A percentile compares a stretch with the other conserved stretches of the same genome.
Evolutionary conservation across 2,329 filamentous ascomycete species (phyloP).

Genomic region (Fusarium stilboides): DNA sequence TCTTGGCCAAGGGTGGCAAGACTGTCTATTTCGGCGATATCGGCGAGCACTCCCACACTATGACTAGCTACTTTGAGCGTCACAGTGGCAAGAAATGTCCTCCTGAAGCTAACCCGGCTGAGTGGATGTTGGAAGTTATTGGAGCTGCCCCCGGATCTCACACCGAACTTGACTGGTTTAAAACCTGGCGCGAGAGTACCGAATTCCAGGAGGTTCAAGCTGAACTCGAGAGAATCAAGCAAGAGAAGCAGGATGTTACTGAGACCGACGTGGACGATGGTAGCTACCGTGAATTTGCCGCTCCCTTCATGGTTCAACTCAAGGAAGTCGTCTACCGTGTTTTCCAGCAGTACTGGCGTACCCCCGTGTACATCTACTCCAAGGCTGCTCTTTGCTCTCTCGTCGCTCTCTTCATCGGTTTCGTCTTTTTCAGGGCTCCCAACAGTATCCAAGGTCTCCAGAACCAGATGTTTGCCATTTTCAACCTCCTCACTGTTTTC

Average conservation of each 20-base stretch:
- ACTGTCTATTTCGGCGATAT: constrained; percentile 89
- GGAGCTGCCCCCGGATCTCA: constrained; percentile 75
- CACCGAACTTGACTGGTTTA: constrained; percentile 76
- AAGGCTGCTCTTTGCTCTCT: constrained; percentile 79
- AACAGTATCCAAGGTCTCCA: constrained; percentile 84
- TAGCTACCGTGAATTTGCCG: constrained; percentile 83
- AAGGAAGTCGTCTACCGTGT: constrained; percentile 79
- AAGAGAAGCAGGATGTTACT: constrained; percentile 58
- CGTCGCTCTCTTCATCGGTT: constrained; percentile 82
- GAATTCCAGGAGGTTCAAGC: constrained; percentile 70
- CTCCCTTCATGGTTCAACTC: constrained; percentile 79
- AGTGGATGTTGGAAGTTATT: constrained; percentile 80
- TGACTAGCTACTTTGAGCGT: constrained; percentile 83
- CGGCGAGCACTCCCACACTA: constrained; percentile 76
- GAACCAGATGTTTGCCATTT: constrained; percentile 89
- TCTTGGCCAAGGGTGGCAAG: constrained; percentile 81
- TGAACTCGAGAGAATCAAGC: constrained; percentile 71
- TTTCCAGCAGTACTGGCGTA: constrained; percentile 94
- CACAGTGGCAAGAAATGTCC: constrained; percentile 78
- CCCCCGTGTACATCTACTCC: constrained; percentile 89
- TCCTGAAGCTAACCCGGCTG: constrained; percentile 81
- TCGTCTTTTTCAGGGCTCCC: constrained; percentile 81
- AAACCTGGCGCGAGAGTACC: constrained; percentile 71
- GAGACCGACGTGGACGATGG: constrained; percentile 56
- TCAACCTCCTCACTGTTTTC: constrained; percentile 87